Percentiles rank a stretch among this genome's conserved stretches.
Conservation (phyloP, 2,329 filamentous ascomycete genomes). For the Alternaria gansuensis region DNA sequence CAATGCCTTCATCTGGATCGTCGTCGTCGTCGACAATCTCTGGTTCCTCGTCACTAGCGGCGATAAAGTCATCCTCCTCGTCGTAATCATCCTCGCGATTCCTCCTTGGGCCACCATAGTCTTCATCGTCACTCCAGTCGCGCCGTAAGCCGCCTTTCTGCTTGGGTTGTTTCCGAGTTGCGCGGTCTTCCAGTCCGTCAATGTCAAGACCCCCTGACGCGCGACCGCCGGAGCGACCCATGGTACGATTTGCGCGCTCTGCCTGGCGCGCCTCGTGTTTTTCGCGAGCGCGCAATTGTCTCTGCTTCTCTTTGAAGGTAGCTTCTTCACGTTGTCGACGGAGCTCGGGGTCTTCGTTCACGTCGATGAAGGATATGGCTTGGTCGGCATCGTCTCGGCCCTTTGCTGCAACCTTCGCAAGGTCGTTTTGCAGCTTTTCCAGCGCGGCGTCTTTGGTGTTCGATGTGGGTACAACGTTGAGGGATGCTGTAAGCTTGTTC, state of each 20-base stretch:
- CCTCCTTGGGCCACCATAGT: slow-evolving; percentile 71
- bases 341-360: slow-evolving; percentile 77
- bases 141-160: slow-evolving; percentile 54
- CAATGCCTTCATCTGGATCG: slow-evolving; percentile 59
- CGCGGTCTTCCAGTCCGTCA: slow-evolving; percentile 64
- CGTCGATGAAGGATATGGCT: slow-evolving; percentile 71
- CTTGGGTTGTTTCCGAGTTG: slow-evolving; percentile 40
- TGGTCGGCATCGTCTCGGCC: slow-evolving; percentile 57
- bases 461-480: slow-evolving; percentile 72
- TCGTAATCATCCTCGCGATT: slow-evolving; percentile 79
- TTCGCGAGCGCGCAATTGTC: slow-evolving; percentile 69
- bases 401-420: slow-evolving; percentile 69
- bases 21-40: slow-evolving; percentile 68
- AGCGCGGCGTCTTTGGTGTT: slow-evolving; percentile 76
- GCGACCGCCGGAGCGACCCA: slow-evolving; percentile 62
- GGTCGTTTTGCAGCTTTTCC: slow-evolving; percentile 70
- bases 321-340: slow-evolving; percentile 77
- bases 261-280: slow-evolving; percentile 72
- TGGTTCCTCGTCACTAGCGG: slow-evolving; percentile 76
- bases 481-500: slow-evolving; percentile 78
- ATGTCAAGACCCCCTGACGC: slow-evolving; percentile 67
- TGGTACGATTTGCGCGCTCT: slow-evolving; percentile 61
- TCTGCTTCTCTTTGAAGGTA: slow-evolving; percentile 76
- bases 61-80: slow-evolving; percentile 80
- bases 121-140: slow-evolving; percentile 75